Percentiles rank a stretch among this genome's conserved stretches.
phyloP scores from a whole-genome alignment of 2,329 filamentous ascomycete species.

The Monilinia laxa region DNA sequence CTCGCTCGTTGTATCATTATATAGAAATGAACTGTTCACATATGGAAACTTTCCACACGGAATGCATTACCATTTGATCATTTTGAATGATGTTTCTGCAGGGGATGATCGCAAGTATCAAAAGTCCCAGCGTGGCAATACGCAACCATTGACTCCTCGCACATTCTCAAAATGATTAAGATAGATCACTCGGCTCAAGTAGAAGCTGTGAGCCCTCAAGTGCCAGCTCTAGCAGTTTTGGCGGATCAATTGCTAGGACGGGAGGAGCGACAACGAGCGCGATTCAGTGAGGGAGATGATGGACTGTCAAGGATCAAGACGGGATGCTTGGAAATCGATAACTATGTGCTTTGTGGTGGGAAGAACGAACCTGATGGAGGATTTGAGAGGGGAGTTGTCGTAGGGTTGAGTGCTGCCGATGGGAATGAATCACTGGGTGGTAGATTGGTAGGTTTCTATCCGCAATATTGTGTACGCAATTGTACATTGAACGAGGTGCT shows the following conservation, averaged over 20 bases:
- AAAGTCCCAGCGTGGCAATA: background rate
- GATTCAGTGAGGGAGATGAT: constrained; percentile 25
- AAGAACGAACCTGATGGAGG: constrained; percentile 25
- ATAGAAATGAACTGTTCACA: background rate
- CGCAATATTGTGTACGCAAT: background rate
- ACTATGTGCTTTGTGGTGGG: constrained; percentile 31
- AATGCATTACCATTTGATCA: background rate
- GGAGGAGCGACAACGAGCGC: constrained; percentile 30
- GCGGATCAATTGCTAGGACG: constrained; percentile 33
- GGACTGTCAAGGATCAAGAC: constrained; percentile 27
- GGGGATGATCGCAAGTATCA: constrained; percentile 6
- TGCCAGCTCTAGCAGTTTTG: constrained; percentile 32
- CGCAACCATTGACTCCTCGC: no score
- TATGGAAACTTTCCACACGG: background rate
- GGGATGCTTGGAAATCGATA: constrained; percentile 31
- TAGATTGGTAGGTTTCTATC: constrained; percentile 36
- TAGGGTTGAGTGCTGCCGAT: constrained; percentile 37
- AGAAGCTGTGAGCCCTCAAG: constrained; percentile 33
- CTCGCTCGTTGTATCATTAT: background rate
- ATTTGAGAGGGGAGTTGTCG: constrained; percentile 33
- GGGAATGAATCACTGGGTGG: constrained; percentile 34
- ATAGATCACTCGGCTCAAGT: constrained; percentile 21
- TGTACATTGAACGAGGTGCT: constrained; percentile 4
- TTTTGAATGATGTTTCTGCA: background rate
- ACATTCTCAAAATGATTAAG: constrained; percentile 27